Conservation (phyloP, 1,284 basidiomycete genomes). For the Ceratobasidium sp. region DNA sequence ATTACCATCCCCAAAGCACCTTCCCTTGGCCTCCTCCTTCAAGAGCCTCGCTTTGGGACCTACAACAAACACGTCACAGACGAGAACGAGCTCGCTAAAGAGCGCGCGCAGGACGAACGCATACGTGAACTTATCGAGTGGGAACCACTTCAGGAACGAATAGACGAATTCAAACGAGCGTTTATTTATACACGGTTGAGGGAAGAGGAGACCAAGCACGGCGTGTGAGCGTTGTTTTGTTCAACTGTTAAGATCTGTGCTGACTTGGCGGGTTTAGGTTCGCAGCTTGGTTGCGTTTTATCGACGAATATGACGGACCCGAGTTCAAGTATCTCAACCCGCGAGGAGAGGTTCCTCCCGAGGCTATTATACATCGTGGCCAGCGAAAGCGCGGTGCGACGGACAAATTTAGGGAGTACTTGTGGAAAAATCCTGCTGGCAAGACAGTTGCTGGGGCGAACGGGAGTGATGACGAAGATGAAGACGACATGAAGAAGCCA, state of each 20-base stretch:
- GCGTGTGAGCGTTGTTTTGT: conserved; percentile 72
- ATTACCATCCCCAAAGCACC: conserved; percentile 97
- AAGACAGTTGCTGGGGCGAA: conserved; percentile 62
- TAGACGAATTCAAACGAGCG: conserved; percentile 85
- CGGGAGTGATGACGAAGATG: conserved; percentile 71
- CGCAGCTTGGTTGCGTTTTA: conserved; percentile 77
- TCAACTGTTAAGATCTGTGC: conserved; percentile 33
- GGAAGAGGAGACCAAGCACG: conserved; percentile 81
- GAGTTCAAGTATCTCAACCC: conserved; percentile 79
- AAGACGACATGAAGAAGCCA: conserved; percentile 67
- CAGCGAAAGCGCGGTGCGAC: conserved; percentile 71
- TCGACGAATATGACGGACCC: conserved; percentile 77
- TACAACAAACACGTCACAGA: conserved; percentile 51
- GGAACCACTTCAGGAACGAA: conserved; percentile 70
- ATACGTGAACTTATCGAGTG: conserved; percentile 78
- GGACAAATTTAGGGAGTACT: conserved; percentile 70
- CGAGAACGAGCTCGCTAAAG: conserved; percentile 57
- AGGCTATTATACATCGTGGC: conserved; percentile 70
- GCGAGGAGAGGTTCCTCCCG: conserved; percentile 76
- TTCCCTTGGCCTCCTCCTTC: conserved; percentile 92
- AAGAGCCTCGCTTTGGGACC: conserved; percentile 63
- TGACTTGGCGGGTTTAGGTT: conserved; percentile 65
- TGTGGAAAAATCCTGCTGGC: conserved; percentile 56
- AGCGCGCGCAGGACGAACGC: conserved; percentile 63
- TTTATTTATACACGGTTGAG: conserved; percentile 89